phyloP scores from a whole-genome alignment of 192 early-diverging fungal species.

The Linnemannia exigua region DNA sequence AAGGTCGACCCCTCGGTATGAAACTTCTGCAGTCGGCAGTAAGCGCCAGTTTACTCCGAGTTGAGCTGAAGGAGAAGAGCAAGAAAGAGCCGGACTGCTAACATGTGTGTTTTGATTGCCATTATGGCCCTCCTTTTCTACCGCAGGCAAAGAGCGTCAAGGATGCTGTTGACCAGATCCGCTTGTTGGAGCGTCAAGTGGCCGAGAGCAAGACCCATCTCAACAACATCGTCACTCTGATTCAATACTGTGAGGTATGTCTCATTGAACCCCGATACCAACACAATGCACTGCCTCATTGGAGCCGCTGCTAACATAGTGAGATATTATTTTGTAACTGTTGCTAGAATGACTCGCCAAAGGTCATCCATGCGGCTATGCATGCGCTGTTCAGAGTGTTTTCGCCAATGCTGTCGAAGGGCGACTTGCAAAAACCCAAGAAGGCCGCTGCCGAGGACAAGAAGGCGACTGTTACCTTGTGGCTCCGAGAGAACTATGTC shows the following conservation, averaged over 20 bases:
- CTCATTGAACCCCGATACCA: background rate
- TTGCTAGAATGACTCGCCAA: conserved; percentile 59
- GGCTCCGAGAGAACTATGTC: conserved; percentile 85
- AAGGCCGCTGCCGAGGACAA: conserved; percentile 53
- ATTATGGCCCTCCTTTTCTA: background rate
- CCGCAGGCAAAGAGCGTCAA: conserved; percentile 38
- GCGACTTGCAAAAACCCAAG: conserved; percentile 62
- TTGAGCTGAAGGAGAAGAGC: background rate
- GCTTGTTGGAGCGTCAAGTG: conserved; percentile 72
- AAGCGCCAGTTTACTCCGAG: too few species aligned
- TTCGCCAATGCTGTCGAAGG: conserved; percentile 59
- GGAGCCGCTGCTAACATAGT: background rate
- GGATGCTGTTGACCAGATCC: conserved; percentile 60
- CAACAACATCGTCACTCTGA: conserved; percentile 81
- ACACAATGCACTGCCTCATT: background rate
- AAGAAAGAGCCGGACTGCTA: background rate
- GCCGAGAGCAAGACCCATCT: conserved; percentile 78
- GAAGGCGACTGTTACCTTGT: conserved; percentile 73
- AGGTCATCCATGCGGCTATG: conserved; percentile 77
- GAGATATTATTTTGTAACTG: background rate
- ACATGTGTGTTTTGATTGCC: background rate
- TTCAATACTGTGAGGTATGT: conserved; percentile 66
- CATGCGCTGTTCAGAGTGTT: conserved; percentile 83
- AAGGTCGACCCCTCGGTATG: conserved; percentile 32
- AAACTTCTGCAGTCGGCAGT: background rate